A percentile compares a stretch with the other conserved stretches of the same genome.
phyloP scores from a whole-genome alignment of 2,329 filamentous ascomycete genomes.

The Neopestalotiopsis sp. region DNA sequence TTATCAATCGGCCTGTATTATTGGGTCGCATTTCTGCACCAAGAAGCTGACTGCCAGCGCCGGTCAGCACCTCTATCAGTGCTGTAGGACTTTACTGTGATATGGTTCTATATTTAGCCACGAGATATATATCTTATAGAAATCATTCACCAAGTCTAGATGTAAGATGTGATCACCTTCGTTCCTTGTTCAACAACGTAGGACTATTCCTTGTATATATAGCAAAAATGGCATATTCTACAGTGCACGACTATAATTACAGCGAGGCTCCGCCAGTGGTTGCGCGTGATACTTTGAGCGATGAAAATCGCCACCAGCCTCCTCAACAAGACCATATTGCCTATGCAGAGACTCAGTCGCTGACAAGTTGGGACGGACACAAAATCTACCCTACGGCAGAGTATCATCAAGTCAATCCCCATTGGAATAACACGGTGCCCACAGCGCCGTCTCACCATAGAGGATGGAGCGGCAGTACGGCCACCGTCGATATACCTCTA shows the following conservation, averaged over 20 bases:
- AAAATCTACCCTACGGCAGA: slow-evolving; percentile 19
- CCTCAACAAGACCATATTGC: background rate
- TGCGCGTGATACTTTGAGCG: background rate
- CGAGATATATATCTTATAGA: background rate
- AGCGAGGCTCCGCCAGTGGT: background rate
- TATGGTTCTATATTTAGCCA: slow-evolving; percentile 2
- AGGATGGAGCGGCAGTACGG: slow-evolving; percentile 30
- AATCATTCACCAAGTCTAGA: background rate
- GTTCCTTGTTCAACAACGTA: no score
- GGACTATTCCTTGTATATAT: background rate
- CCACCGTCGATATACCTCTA: slow-evolving; percentile 15
- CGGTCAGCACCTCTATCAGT: background rate
- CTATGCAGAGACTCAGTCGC: slow-evolving; percentile 7
- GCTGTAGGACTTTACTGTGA: background rate
- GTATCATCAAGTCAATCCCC: slow-evolving; percentile 20
- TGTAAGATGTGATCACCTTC: background rate
- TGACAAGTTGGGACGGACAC: slow-evolving; percentile 13
- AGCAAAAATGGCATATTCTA: slow-evolving; percentile 14
- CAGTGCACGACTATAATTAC: slow-evolving; percentile 10
- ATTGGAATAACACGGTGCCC: slow-evolving; percentile 21
- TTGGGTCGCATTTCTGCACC: background rate
- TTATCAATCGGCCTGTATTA: background rate
- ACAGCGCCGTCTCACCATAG: slow-evolving; percentile 26
- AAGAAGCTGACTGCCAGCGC: background rate
- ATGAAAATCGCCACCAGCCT: slow-evolving; percentile 5